Evolutionary conservation across 768 basidiomycete genomes (phyloP).

Genomic region (Suillus cothurnatus): DNA sequence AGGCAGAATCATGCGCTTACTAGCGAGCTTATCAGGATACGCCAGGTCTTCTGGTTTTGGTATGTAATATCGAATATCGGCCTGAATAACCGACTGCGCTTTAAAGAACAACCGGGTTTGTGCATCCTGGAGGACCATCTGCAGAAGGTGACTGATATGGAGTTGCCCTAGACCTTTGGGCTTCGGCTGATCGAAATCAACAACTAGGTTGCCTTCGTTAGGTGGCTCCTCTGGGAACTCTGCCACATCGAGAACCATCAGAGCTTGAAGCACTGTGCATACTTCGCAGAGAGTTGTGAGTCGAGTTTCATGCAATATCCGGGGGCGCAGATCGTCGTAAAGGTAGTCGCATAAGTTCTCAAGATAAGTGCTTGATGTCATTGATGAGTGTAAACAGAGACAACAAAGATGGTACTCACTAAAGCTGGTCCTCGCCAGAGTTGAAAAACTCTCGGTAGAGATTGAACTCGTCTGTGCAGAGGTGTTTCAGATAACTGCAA

Average conservation of each 20-base stretch:
- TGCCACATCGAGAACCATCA: conserved; percentile 90
- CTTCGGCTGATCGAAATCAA: conserved; percentile 41
- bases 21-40: conserved; percentile 81
- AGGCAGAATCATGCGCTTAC: conserved; percentile 42
- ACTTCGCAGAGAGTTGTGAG: conserved; percentile 90
- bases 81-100: conserved; percentile 88
- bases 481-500: conserved; percentile 89
- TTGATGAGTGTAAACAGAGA: conserved; percentile 9
- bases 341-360: conserved; percentile 92
- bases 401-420: conserved; percentile 46
- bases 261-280: conserved; percentile 92
- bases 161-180: conserved; percentile 54
- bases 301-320: conserved; percentile 90
- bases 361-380: conserved; percentile 70
- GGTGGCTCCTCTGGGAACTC: conserved; percentile 33
- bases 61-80: conserved; percentile 82
- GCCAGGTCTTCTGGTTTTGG: conserved; percentile 79
- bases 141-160: conserved; percentile 79
- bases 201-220: conserved; percentile 39
- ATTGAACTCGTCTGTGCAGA: conserved; percentile 88
- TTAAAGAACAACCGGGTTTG: conserved; percentile 96
- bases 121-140: conserved; percentile 93
- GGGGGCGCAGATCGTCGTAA: conserved; percentile 93
- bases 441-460: conserved; percentile 86
- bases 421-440: conserved; percentile 75